These are phyloP conservation scores for Debaryomyces hansenii DNA, from an alignment of 805 yeast species.

Conservation along the genomic window DNA sequence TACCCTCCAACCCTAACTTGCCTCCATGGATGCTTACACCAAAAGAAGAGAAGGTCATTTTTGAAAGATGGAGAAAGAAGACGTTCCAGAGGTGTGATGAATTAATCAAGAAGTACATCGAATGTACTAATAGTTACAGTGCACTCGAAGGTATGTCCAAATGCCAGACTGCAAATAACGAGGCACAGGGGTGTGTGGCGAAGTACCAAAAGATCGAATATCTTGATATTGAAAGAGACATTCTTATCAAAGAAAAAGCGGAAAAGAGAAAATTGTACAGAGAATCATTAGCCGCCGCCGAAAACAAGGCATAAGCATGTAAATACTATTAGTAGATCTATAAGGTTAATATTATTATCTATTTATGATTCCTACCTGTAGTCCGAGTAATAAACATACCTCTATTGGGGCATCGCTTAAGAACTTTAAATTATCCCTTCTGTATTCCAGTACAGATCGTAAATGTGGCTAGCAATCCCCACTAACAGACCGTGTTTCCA, in stretches of 20 bases:
- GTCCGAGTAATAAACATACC: too few species aligned
- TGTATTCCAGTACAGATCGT: too few species aligned
- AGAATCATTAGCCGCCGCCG: background rate
- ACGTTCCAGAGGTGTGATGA: constrained; percentile 70
- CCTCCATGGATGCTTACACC: constrained; percentile 81
- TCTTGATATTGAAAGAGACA: constrained; percentile 69
- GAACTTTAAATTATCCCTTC: too few species aligned
- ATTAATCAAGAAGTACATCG: constrained; percentile 65
- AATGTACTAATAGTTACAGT: constrained; percentile 60
- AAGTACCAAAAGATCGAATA: constrained; percentile 60
- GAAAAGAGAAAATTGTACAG: constrained; percentile 16
- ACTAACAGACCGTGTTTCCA: too few species aligned
- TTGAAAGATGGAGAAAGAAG: constrained; percentile 65
- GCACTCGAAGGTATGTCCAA: constrained; percentile 65
- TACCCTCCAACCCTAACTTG: constrained; percentile 45
- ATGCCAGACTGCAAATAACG: constrained; percentile 59
- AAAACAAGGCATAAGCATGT: background rate
- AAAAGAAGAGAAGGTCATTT: constrained; percentile 69
- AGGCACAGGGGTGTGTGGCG: constrained; percentile 63
- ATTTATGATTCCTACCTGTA: too few species aligned
- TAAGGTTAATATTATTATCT: background rate
- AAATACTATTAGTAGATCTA: background rate
- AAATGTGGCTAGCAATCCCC: too few species aligned
- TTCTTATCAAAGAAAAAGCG: constrained; percentile 56
- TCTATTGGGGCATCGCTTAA: too few species aligned